Conservation (phyloP, 1,139 yeast genomes). For the Suhomyces atakaporum region DNA sequence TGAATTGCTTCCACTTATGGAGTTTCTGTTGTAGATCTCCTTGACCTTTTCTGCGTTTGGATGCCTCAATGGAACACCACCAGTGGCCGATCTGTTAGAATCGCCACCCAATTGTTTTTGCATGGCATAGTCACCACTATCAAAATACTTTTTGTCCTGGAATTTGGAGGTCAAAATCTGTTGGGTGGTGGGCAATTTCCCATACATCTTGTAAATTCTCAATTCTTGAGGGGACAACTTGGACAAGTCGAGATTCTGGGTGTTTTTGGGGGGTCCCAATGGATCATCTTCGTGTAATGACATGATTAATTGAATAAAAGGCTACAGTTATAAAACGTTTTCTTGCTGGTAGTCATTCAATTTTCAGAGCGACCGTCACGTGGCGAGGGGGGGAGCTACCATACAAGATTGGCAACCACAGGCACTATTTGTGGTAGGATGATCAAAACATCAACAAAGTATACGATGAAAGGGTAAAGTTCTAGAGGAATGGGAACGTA, state of each 20-base stretch:
- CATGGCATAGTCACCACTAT: constrained; percentile 96
- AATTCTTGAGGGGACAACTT: constrained; percentile 68
- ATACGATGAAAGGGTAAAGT: constrained; percentile 35
- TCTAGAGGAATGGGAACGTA: constrained; percentile 45
- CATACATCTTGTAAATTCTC: constrained; percentile 76
- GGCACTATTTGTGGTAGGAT: constrained; percentile 17
- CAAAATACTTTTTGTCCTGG: constrained; percentile 91
- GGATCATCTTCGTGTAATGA: constrained; percentile 45
- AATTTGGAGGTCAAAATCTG: constrained; percentile 78
- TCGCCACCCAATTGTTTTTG: constrained; percentile 57
- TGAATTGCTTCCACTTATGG: constrained; percentile 48
- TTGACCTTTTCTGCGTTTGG: constrained; percentile 53
- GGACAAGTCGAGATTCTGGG: constrained; percentile 54
- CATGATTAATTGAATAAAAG: constrained; percentile 6
- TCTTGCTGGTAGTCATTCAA: constrained; percentile 11
- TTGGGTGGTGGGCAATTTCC: constrained; percentile 83
- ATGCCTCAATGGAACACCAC: constrained; percentile 45
- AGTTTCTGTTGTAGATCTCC: constrained; percentile 48
- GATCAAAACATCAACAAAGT: constrained; percentile 32
- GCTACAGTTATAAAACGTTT: constrained; percentile 2
- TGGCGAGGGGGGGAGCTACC: constrained; percentile 8
- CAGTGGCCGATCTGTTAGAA: constrained; percentile 25
- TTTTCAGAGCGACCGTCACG: constrained; percentile 9
- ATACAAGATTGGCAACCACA: constrained; percentile 1
- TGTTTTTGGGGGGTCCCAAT: constrained; percentile 47